Evolutionary conservation across 495 filamentous ascomycete species (phyloP).

Genomic region (Chaetomium tenue): DNA sequence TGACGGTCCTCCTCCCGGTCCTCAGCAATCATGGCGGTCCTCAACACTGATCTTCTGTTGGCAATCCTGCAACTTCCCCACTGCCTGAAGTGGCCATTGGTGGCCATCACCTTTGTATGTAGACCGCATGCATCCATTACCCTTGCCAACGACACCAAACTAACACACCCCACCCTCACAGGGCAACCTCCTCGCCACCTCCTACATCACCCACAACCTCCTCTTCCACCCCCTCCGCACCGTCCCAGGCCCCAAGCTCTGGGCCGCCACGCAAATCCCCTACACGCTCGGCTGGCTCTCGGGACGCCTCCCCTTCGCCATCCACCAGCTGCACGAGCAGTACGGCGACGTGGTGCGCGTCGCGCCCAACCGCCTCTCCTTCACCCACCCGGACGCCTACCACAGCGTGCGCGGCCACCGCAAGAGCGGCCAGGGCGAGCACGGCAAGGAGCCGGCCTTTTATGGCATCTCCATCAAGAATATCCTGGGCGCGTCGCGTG

Average conservation of each 20-base stretch:
- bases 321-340: constrained; percentile 44
- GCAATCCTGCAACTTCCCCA: neutral
- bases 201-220: constrained; percentile 45
- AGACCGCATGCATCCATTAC: neutral
- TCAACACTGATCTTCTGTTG: no score
- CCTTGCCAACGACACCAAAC: neutral
- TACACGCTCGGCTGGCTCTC: constrained; percentile 23
- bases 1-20: no score
- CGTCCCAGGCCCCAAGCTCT: constrained; percentile 52
- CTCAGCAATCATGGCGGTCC: neutral
- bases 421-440: constrained; percentile 31
- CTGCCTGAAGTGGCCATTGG: neutral
- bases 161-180: neutral
- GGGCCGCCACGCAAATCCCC: constrained; percentile 44
- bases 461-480: constrained; percentile 20
- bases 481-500: constrained; percentile 35
- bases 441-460: constrained; percentile 42
- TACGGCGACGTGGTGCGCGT: constrained; percentile 58
- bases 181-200: neutral
- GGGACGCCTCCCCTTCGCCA: constrained; percentile 23
- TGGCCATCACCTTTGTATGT: neutral
- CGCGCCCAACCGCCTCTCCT: constrained; percentile 55
- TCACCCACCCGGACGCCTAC: constrained; percentile 53
- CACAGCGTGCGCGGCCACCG: constrained; percentile 57
- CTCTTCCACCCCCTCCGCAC: constrained; percentile 51